Conservation (phyloP, 331 rosid species). For the Pyracantha coccinea region DNA sequence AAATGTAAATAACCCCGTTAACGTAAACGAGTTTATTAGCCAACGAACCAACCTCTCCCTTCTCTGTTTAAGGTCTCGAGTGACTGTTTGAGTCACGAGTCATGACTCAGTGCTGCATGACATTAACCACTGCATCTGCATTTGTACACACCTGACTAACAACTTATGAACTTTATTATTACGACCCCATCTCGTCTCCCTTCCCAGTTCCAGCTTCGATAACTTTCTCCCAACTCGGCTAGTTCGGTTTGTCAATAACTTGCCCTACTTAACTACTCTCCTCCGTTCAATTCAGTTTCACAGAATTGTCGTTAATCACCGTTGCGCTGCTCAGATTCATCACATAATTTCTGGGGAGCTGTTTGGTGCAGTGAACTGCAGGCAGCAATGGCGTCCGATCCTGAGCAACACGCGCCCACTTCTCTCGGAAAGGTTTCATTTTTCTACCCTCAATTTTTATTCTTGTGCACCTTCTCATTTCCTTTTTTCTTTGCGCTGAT, state of each 20-base stretch:
- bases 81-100: not conserved
- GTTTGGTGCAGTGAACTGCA: not conserved
- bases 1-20: too few species aligned
- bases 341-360: not conserved
- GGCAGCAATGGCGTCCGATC: slow-evolving; percentile 53
- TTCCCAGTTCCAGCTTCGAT: not conserved
- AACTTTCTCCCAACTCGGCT: too few species aligned
- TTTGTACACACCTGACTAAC: not conserved
- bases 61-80: not conserved
- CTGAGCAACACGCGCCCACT: slow-evolving; percentile 25
- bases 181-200: not conserved
- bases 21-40: too few species aligned
- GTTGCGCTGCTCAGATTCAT: too few species aligned
- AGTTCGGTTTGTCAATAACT: too few species aligned
- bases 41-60: too few species aligned
- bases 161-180: not conserved
- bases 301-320: too few species aligned
- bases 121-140: not conserved
- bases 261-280: too few species aligned
- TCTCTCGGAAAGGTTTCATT: slow-evolving; percentile 36
- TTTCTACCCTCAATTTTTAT: not conserved
- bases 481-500: not conserved
- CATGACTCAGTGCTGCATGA: not conserved
- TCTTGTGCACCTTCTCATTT: not conserved
- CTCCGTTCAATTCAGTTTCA: not conserved